Percentiles rank a stretch among this genome's conserved stretches.
phyloP scores from a whole-genome alignment of 1,284 basidiomycete species.

The Boletus smithii region DNA sequence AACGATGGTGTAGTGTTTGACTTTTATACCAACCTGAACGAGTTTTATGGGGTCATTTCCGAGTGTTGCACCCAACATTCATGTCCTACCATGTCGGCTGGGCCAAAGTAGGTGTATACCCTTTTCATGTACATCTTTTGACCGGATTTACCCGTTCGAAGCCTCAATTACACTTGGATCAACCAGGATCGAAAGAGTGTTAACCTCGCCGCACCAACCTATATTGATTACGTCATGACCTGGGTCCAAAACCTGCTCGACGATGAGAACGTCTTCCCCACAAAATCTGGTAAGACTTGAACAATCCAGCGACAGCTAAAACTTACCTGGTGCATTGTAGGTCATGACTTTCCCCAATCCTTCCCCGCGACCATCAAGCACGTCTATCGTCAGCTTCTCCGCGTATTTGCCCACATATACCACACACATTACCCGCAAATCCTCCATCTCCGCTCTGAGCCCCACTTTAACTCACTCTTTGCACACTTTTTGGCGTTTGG shows the following conservation, averaged over 20 bases:
- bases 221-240: conserved; percentile 99
- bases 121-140: neutral
- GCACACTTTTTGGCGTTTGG: conserved; percentile 96
- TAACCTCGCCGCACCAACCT: conserved; percentile 91
- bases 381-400: conserved; percentile 94
- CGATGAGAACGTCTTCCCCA: conserved; percentile 92
- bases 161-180: conserved; percentile 97
- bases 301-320: neutral
- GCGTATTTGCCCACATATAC: conserved; percentile 97
- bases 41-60: conserved; percentile 93
- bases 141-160: conserved; percentile 31
- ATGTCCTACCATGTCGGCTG: conserved; percentile 94
- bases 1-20: conserved; percentile 68
- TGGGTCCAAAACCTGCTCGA: conserved; percentile 95
- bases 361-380: conserved; percentile 95
- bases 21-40: conserved; percentile 95
- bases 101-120: conserved; percentile 64
- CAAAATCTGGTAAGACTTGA: conserved; percentile 74
- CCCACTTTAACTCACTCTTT: conserved; percentile 97
- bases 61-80: conserved; percentile 91
- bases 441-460: conserved; percentile 91
- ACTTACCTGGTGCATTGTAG: conserved; percentile 39
- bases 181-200: conserved; percentile 94
- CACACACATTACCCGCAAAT: conserved; percentile 92
- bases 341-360: conserved; percentile 85